phyloP scores from a whole-genome alignment of 2,329 filamentous ascomycete genomes.

The Botryotinia convoluta region DNA sequence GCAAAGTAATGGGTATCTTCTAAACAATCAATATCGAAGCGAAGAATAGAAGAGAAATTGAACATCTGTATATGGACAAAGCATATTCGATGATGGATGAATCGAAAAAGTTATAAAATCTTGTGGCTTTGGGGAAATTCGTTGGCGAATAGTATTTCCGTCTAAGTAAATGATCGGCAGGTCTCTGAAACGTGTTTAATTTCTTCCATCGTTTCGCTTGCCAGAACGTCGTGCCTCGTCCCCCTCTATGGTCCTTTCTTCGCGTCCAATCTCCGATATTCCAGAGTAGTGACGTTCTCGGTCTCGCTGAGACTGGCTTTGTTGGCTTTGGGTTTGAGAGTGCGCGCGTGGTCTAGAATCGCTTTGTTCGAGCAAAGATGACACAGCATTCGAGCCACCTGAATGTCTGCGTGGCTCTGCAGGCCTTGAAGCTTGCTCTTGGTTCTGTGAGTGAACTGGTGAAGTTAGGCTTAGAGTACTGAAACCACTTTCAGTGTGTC shows the following conservation, averaged over 20 bases:
- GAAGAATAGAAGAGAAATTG: constrained; percentile 13
- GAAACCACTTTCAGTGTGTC: constrained; percentile 34
- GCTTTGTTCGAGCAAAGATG: constrained; percentile 35
- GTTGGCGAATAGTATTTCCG: background rate
- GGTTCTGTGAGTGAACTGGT: constrained; percentile 23
- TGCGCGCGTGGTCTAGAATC: constrained; percentile 29
- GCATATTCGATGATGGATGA: constrained; percentile 9
- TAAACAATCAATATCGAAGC: constrained; percentile 18
- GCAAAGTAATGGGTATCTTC: constrained; percentile 20
- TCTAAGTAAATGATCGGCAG: constrained; percentile 17
- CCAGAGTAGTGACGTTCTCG: constrained; percentile 11
- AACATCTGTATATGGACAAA: constrained; percentile 8
- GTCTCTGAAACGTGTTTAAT: constrained; percentile 37
- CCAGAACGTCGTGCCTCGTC: constrained; percentile 34
- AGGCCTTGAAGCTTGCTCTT: constrained; percentile 24
- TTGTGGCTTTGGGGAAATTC: background rate
- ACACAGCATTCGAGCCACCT: constrained; percentile 35
- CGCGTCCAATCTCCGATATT: constrained; percentile 12
- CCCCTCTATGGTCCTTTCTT: constrained; percentile 31
- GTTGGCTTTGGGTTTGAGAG: constrained; percentile 29
- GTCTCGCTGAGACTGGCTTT: constrained; percentile 29
- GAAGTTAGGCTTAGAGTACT: constrained; percentile 28
- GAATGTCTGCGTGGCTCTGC: constrained; percentile 31
- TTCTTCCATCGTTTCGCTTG: constrained; percentile 38
- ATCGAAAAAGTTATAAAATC: constrained; percentile 8